Percentiles rank a stretch among this genome's conserved stretches.
These are phyloP conservation scores for Mortierella alpina DNA, from an alignment of 192 early-diverging fungal genomes.

Conservation along the genomic window DNA sequence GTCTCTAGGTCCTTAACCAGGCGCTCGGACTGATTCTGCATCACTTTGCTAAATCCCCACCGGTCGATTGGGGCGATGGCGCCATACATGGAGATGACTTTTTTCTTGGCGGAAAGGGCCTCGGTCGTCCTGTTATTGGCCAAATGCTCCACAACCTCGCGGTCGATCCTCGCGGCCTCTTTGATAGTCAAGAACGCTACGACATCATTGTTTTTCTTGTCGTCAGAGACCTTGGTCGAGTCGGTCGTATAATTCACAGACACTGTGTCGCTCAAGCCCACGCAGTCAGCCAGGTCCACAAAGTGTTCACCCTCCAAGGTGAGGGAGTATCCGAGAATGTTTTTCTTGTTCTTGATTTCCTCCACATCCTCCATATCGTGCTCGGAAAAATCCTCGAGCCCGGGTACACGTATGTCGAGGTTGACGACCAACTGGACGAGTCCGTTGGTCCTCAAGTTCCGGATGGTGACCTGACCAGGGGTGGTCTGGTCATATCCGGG, in stretches of 20 bases:
- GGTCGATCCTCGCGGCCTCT: constrained; percentile 36
- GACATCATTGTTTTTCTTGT: constrained; percentile 34
- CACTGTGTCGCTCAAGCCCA: constrained; percentile 25
- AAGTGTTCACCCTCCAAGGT: constrained; percentile 32
- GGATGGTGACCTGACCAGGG: constrained; percentile 33
- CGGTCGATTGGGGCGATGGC: constrained; percentile 16
- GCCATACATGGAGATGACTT: constrained; percentile 25
- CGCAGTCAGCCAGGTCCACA: constrained; percentile 23
- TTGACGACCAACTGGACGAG: constrained; percentile 43
- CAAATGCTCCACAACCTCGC: constrained; percentile 29
- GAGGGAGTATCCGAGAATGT: constrained; percentile 31
- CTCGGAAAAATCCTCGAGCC: constrained; percentile 30
- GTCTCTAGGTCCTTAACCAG: constrained; percentile 24
- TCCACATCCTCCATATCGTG: constrained; percentile 31
- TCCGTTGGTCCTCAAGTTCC: constrained; percentile 35
- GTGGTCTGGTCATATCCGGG: constrained; percentile 38
- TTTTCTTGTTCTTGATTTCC: constrained; percentile 6
- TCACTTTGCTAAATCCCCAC: constrained; percentile 21
- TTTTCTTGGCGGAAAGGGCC: constrained; percentile 30
- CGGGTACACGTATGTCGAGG: constrained; percentile 39
- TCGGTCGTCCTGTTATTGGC: constrained; percentile 39
- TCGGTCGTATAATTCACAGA: constrained; percentile 34
- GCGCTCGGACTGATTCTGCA: constrained; percentile 33
- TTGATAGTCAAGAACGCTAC: constrained; percentile 26
- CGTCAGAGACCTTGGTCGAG: constrained; percentile 19